These are phyloP conservation scores for Vicia sativa DNA, from an alignment of 306 rosid species.

Conservation along the genomic window DNA sequence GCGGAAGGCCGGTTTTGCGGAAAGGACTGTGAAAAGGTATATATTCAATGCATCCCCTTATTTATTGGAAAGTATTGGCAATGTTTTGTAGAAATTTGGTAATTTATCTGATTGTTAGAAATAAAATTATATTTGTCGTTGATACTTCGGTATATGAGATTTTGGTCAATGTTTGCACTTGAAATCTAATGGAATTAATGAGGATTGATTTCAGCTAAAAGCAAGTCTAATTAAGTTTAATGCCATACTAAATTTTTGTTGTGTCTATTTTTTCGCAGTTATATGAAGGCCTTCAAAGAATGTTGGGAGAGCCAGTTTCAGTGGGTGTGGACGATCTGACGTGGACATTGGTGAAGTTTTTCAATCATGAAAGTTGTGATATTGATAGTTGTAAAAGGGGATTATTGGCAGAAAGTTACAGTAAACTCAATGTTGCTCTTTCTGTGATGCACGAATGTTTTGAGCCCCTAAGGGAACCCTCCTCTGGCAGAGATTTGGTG, in stretches of 20 bases:
- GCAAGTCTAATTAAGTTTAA: slow-evolving; percentile 2
- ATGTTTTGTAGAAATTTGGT: slow-evolving; percentile 5
- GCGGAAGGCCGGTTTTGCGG: slow-evolving; percentile 63
- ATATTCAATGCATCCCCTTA: slow-evolving; percentile 4
- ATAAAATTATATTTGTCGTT: not conserved
- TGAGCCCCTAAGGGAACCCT: slow-evolving; percentile 73
- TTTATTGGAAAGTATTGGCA: not conserved
- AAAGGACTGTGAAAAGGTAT: slow-evolving; percentile 68
- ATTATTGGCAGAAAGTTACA: slow-evolving; percentile 51
- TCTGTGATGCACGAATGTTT: slow-evolving; percentile 88
- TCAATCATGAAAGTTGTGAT: slow-evolving; percentile 35
- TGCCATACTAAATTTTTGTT: slow-evolving; percentile 2
- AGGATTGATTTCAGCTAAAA: slow-evolving; percentile 2
- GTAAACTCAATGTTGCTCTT: slow-evolving; percentile 81
- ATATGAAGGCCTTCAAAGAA: slow-evolving; percentile 50
- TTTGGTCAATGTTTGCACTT: not conserved
- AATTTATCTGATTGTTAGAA: slow-evolving; percentile 20
- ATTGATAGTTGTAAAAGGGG: slow-evolving; percentile 31
- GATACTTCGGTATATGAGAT: not conserved
- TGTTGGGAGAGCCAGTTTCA: slow-evolving; percentile 56
- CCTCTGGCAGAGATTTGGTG: slow-evolving; percentile 58
- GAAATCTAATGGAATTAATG: slow-evolving; percentile 14
- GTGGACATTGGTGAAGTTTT: slow-evolving; percentile 70
- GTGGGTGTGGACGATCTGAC: slow-evolving; percentile 62
- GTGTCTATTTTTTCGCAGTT: slow-evolving; percentile 56